phyloP scores from a whole-genome alignment of 257 asterid species.

The Solanum medicagineum region DNA sequence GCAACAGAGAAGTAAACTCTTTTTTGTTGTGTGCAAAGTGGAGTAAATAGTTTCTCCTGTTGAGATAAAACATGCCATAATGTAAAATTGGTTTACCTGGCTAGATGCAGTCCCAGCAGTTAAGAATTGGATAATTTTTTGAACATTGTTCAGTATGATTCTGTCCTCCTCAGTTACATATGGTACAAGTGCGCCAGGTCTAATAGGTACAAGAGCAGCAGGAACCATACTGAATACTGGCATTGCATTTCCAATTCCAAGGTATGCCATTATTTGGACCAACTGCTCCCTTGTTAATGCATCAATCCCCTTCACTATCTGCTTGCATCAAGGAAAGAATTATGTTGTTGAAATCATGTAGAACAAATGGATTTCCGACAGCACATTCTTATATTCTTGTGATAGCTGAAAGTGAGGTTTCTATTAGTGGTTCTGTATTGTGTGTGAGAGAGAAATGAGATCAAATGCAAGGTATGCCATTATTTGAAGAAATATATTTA shows the following conservation, averaged over 20 bases:
- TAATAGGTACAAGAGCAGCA: constrained; percentile 64
- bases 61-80: not conserved
- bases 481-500: not conserved
- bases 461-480: no score
- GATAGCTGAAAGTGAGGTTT: not conserved
- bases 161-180: constrained; percentile 79
- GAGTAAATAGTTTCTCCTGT: not conserved
- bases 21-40: not conserved
- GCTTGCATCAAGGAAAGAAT: constrained; percentile 11
- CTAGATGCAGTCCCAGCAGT: constrained; percentile 56
- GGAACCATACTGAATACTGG: constrained; percentile 89
- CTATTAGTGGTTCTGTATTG: not conserved
- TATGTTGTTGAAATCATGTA: not conserved
- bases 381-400: not conserved
- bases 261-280: constrained; percentile 56
- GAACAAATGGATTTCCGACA: not conserved
- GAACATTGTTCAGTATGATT: constrained; percentile 79
- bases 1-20: not conserved
- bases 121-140: constrained; percentile 60
- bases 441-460: not conserved
- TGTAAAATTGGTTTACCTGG: constrained; percentile 35
- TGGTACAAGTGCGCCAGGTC: constrained; percentile 86
- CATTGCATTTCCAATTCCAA: constrained; percentile 57
- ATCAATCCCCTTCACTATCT: constrained; percentile 98
- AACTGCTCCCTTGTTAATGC: constrained; percentile 91